Evolutionary conservation across 176 grass and related monocot species (phyloP).

Genomic region (barley (Hordeum vulgare)): MorexV3_pseudomolecules_assembly NC_058521.1:432770280-432770779

Average conservation of each 20-base stretch:
- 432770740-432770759: no score
- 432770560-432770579: background rate
- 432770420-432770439: no score
- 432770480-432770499: background rate
- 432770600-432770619: background rate
- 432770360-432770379: background rate
- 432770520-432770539: no score
- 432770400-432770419: no score
- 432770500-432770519: no score
- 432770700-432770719: no score
- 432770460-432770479: no score
- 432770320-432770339: no score
- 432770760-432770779: no score
- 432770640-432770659: background rate
- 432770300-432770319: background rate
- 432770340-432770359: background rate
- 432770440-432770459: background rate
- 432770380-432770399: background rate
- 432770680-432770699: no score
- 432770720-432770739: no score
- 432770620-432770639: background rate
- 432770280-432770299: background rate
- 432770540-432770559: background rate
- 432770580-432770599: no score
- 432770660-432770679: background rate